phyloP scores from a whole-genome alignment of 2,329 filamentous ascomycete genomes.

The Ophioceras dolichostomum region DNA sequence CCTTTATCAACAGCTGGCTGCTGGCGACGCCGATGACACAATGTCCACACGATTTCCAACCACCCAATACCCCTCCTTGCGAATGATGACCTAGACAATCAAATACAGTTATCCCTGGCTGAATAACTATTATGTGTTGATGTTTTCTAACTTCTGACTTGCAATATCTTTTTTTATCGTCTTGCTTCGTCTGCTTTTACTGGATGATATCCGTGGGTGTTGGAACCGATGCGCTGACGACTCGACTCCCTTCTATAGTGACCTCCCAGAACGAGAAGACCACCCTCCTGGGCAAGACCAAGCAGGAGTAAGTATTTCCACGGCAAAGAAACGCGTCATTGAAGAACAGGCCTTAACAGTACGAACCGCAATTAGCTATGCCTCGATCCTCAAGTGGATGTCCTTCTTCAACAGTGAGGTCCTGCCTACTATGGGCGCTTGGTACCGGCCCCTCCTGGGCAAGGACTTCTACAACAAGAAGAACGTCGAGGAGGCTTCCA shows the following conservation, averaged over 20 bases:
- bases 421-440: constrained; percentile 58
- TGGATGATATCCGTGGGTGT: too few relatives aligned
- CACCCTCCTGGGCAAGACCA: constrained; percentile 97
- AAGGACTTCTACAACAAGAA: constrained; percentile 94
- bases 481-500: constrained; percentile 68
- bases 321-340: too few relatives aligned
- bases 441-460: constrained; percentile 81
- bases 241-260: constrained; percentile 52
- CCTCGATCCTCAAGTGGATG: constrained; percentile 96
- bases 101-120: constrained; percentile 98
- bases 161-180: too few relatives aligned
- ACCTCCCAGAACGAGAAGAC: constrained; percentile 99
- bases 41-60: too few relatives aligned
- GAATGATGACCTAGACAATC: constrained; percentile 65
- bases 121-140: constrained; percentile 73
- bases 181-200: too few relatives aligned
- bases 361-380: constrained; percentile 66
- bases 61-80: constrained; percentile 1
- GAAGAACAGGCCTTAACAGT: too few relatives aligned
- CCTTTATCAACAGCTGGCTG: too few relatives aligned
- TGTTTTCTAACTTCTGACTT: constrained; percentile 76
- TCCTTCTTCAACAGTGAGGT: constrained; percentile 91
- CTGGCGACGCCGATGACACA: too few relatives aligned
- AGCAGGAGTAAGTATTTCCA: constrained; percentile 89
- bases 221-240: too few relatives aligned